A percentile compares a stretch with the other conserved stretches of the same genome.
These are phyloP conservation scores for Beta macrorhiza DNA, from an alignment of 179 eudicot species.

Conservation along the genomic window DNA sequence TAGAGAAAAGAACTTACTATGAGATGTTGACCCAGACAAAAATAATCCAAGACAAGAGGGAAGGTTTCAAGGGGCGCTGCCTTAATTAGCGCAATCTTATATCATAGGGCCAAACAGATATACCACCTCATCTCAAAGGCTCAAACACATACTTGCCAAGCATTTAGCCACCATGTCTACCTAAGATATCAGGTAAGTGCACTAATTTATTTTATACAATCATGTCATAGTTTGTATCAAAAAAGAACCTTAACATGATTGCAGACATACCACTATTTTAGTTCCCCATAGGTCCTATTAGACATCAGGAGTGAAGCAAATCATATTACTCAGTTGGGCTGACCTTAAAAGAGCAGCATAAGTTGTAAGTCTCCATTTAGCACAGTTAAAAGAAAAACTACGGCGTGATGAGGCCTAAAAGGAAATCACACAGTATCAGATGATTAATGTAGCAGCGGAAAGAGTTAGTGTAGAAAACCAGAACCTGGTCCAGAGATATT, in stretches of 20 bases:
- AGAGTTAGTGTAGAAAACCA: slow-evolving; percentile 13
- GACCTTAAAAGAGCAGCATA: not conserved
- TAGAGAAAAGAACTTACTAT: not conserved
- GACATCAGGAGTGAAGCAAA: not conserved
- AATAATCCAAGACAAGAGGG: not conserved
- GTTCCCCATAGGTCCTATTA: not conserved
- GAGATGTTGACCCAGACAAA: not conserved
- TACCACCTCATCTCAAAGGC: not conserved
- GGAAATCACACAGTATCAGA: slow-evolving; percentile 1
- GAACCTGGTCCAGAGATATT: slow-evolving; percentile 27
- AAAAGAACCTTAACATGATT: not conserved
- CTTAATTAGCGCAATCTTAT: too few species aligned
- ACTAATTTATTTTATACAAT: not conserved
- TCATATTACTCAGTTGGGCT: not conserved
- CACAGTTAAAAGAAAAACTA: slow-evolving; percentile 4
- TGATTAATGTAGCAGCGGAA: not conserved
- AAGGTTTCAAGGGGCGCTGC: too few species aligned
- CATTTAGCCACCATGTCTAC: not conserved
- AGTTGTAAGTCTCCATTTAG: not conserved
- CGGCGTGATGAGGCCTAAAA: slow-evolving; percentile 4
- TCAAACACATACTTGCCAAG: not conserved
- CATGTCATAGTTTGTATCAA: not conserved
- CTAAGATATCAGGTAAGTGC: not conserved
- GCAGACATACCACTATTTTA: not conserved
- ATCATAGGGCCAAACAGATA: not conserved